Evolutionary conservation across 768 basidiomycete species (phyloP), one percentile per base, ranked within the genome.

Genomic region (Strobilomyces dryophilus): DNA sequence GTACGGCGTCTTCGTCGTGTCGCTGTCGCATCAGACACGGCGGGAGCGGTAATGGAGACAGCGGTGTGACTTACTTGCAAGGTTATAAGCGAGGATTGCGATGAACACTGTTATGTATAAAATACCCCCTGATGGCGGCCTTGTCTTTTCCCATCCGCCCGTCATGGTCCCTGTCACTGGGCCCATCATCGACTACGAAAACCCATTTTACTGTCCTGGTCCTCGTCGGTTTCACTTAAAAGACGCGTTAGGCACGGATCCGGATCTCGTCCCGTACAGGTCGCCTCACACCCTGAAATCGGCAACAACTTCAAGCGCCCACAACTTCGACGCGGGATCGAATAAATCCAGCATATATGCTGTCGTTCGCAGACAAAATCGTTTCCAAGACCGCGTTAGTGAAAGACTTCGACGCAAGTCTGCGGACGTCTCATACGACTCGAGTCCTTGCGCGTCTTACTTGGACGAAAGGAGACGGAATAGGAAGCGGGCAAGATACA

Each of bases 171-270:
- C 48, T 2, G 14, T 31, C 31, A 26, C 10, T 18, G 47, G 31
- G 5, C 79, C 79, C 37, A 51, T 73, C 17, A 62, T 79, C 26
- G 80, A 83, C 66, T 63, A 72, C n/a, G 68, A 78, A 26, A 84
- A 84, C 52, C 82, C 83, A 7, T 71, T 79, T 40, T 84, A 83
- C 65, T 84, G 82, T 55, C 81, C 82, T 14, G 60, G 72, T 21
- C 52, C 62, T 53, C 52, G 59, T 45, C 63, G 61, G 50, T 51
- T 56, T 47, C 46, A 54, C 62, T 37, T 53, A 10, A 12, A 15
- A 3, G 7, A 21, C 17, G 46, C n/a, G 47, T 20, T 47, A 15
- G 29, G 39, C 43, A 49, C 18, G 45, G 57, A 49, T 15, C n/a
- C 15, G 36, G 15, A 17, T 17, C 15, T 37, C 36, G 11, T 17